Base-by-base conservation (phyloP, 2,329 filamentous ascomycete genomes). In the Colletotrichum sp. region DNA sequence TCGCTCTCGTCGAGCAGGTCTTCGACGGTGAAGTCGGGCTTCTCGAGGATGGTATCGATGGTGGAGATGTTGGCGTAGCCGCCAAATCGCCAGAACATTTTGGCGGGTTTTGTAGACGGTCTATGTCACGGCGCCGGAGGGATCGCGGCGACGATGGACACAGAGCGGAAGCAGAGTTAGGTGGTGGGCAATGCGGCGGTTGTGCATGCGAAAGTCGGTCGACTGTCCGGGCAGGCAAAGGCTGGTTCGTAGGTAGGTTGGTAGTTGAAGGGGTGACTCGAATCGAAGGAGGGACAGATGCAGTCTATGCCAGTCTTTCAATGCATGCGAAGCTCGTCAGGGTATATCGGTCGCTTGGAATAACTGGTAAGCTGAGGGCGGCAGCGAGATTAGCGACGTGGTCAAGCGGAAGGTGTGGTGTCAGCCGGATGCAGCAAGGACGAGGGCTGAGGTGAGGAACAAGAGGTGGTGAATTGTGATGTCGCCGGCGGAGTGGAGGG, bases 51-150 rank as follows among this genome's bases (percentile, higher is more conserved):
- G 80, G 94, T 96, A 87, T 99, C 97, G 86, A 99, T 95, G 83
- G 96, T 94, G 82, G 96, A 98, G 87, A 98, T 94, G 90, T 95
- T 98, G 90, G 96, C 95, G 91, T 99, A 99, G 84, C 96, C 96
- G 91, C 97, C 96, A 91, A 99, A 99, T 88, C 96, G 94, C 97
- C 97, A 99, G 88, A 99, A 99, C 97, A 99, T 99, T 89, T 86
- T 96, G 93, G 83, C 84, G 81, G 81, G 49, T 70, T 62, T 75
- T 65, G 26, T 26, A 26, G 62, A 49, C 44, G 67, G 21, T 64
- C 77, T 81, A 82, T 70, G 79, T 81, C 77, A 82, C 79, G 71
- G 82, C 81, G 76, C 80, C 80, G 57, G 72, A 65, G 32, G 60
- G 59, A 44, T 73, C 64, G 57, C 71, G 67, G 49, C 68, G 67